Evolutionary conservation across 2,329 filamentous ascomycete species (phyloP).

Genomic region (Cadophora luteo-olivacea): DNA sequence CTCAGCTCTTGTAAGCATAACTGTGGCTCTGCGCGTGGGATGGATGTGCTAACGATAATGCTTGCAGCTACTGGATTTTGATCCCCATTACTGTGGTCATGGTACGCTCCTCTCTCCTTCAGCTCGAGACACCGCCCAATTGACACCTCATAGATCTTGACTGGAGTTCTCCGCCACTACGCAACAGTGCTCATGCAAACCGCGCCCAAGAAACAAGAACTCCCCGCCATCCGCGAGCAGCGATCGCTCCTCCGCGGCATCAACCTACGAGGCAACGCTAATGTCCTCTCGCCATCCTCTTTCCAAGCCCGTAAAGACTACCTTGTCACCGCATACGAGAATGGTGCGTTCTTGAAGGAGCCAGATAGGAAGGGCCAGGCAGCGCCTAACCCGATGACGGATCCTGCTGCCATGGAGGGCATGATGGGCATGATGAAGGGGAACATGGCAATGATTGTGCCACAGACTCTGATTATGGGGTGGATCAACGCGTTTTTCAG

Average conservation of each 20-base stretch:
- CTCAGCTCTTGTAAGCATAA: constrained; percentile 85
- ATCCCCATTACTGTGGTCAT: constrained; percentile 97
- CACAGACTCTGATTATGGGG: constrained; percentile 98
- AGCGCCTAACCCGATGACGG: constrained; percentile 90
- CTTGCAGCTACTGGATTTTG: constrained; percentile 92
- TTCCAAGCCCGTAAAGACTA: constrained; percentile 84
- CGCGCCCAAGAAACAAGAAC: constrained; percentile 81
- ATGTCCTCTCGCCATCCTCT: constrained; percentile 76
- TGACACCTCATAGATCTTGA: constrained; percentile 69
- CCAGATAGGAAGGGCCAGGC: constrained; percentile 86
- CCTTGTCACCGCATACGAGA: constrained; percentile 83
- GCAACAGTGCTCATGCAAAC: constrained; percentile 89
- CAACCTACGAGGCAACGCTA: constrained; percentile 81
- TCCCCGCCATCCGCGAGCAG: constrained; percentile 82
- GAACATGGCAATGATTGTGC: constrained; percentile 99
- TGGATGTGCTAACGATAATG: constrained; percentile 36
- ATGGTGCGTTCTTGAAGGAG: constrained; percentile 87
- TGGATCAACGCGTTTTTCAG: constrained; percentile 99
- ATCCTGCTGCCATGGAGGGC: constrained; percentile 96
- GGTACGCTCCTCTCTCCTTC: constrained; percentile 55
- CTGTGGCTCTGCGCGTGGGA: neutral
- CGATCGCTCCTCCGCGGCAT: constrained; percentile 83
- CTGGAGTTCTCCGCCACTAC: constrained; percentile 95
- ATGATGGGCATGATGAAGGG: constrained; percentile 99
- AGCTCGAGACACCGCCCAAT: neutral